A percentile compares a stretch with the other conserved stretches of the same genome.
phyloP scores from a whole-genome alignment of 257 asterid species.

The Gardenia jasminoides region DNA sequence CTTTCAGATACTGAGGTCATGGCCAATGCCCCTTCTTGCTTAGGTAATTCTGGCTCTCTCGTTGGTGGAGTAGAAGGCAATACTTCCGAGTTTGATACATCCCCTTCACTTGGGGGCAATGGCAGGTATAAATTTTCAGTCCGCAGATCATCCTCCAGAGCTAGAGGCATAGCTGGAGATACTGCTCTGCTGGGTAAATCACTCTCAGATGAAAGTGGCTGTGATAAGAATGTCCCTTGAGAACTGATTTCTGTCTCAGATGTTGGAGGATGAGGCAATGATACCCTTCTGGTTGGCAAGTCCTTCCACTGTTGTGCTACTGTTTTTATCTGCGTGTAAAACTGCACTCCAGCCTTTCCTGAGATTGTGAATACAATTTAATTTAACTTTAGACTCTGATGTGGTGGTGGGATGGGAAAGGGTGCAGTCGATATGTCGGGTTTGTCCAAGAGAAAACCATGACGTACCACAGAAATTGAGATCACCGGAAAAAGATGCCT shows the following conservation, averaged over 20 bases:
- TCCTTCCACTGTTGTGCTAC: conserved; percentile 42
- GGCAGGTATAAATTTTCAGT: conserved; percentile 19
- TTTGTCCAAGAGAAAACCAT: neutral
- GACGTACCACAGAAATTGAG: conserved; percentile 41
- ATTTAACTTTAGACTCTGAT: neutral
- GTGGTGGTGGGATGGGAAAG: neutral
- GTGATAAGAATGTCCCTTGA: conserved; percentile 21
- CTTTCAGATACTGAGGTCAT: conserved; percentile 20
- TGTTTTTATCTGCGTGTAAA: conserved; percentile 36
- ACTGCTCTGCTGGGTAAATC: conserved; percentile 22
- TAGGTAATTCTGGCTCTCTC: conserved; percentile 23
- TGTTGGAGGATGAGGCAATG: conserved; percentile 28
- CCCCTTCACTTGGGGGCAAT: conserved; percentile 19
- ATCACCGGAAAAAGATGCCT: conserved; percentile 38
- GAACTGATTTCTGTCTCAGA: conserved; percentile 28
- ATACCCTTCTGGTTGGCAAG: conserved; percentile 35
- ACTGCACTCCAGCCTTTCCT: conserved; percentile 45
- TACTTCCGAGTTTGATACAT: conserved; percentile 21
- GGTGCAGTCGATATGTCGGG: neutral
- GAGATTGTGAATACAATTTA: conserved; percentile 1
- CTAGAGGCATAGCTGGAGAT: conserved; percentile 24
- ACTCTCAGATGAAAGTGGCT: conserved; percentile 22
- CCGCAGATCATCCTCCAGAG: conserved; percentile 20
- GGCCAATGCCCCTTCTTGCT: conserved; percentile 17
- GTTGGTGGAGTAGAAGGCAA: conserved; percentile 28